Evolutionary conservation across 805 yeast species (phyloP), one percentile per base, ranked within the genome.

Genomic region (Millerago galiae): DNA sequence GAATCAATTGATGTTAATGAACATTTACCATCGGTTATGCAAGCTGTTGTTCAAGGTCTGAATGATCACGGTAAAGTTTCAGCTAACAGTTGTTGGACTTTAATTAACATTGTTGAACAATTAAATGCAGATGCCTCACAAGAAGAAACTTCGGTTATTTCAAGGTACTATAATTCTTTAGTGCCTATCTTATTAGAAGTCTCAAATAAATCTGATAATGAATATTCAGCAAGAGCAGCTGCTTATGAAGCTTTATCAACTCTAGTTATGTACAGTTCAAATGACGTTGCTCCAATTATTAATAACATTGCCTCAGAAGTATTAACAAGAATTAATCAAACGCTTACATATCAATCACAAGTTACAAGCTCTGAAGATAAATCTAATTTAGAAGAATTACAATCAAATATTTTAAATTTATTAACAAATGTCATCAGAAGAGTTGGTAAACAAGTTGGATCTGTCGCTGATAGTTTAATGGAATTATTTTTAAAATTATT

Each of bases 81-180:
- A 3, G 88, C 96, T n/a, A 93, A 93, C 69, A 88, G 96, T 66
- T 88, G 98, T 64, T 93, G 99, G 99, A 81, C 97, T 6, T 71
- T 93, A 48, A 93, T 93, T 65, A 93, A 93, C 62, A 71, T 93
- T 50, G 75, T 86, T 24, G 98, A 91, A 63, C 96, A 89, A 65
- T 66, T 90, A 45, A 68, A 73, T 28, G 61, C 66, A 14, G 76
- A 75, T 41, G 78, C 78, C 10, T 67, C 74, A 2, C 60, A 63
- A 29, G 62, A 61, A 34, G 67, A 56, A 15, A 67, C 84, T 11
- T 77, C 85, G 27, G 72, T 79, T 18, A 72, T 93, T 67, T 83
- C 95, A 24, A 81, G 72, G 47, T 91, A 78, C 62, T 89, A 87
- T 58, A 72, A 71, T 18, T 67, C 70, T 13, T 66, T 93, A 41